phyloP scores from a whole-genome alignment of 495 filamentous ascomycete species.

The Neurospora sp. region DNA sequence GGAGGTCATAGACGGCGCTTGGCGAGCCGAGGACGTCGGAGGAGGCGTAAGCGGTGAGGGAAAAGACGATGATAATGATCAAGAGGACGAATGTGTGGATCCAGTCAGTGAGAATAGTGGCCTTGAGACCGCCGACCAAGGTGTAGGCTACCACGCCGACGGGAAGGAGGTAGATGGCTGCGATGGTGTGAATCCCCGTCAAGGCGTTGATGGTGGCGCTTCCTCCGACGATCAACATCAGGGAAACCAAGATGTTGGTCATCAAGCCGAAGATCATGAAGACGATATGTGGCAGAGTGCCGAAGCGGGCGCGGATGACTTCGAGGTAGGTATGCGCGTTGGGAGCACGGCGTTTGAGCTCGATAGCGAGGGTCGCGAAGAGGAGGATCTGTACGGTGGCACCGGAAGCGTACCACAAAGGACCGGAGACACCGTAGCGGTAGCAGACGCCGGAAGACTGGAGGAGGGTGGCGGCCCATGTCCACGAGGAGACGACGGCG shows the following conservation, averaged over 20 bases:
- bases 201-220: slow-evolving; percentile 76
- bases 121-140: slow-evolving; percentile 41
- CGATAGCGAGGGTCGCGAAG: slow-evolving; percentile 89
- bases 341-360: slow-evolving; percentile 77
- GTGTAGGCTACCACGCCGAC: slow-evolving; percentile 77
- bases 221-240: slow-evolving; percentile 88
- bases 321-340: slow-evolving; percentile 86
- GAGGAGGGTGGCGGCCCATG: slow-evolving; percentile 76
- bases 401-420: slow-evolving; percentile 75
- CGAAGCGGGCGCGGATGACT: slow-evolving; percentile 47
- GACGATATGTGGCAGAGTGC: slow-evolving; percentile 57
- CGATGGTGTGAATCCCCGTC: slow-evolving; percentile 77
- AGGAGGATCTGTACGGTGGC: slow-evolving; percentile 71
- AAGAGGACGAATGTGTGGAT: slow-evolving; percentile 82
- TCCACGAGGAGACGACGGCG: slow-evolving; percentile 94
- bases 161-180: slow-evolving; percentile 84
- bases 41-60: slow-evolving; percentile 76
- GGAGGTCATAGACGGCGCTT: slow-evolving; percentile 66
- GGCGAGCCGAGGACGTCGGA: slow-evolving; percentile 71
- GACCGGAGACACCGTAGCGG: slow-evolving; percentile 83
- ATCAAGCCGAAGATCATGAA: slow-evolving; percentile 75
- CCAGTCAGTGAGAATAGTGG: slow-evolving; percentile 40
- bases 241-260: slow-evolving; percentile 77
- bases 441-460: slow-evolving; percentile 88
- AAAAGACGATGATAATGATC: slow-evolving; percentile 83